These are phyloP conservation scores for Chenopodium album DNA, from an alignment of 148 eudicot genomes.

Conservation along the genomic window DNA sequence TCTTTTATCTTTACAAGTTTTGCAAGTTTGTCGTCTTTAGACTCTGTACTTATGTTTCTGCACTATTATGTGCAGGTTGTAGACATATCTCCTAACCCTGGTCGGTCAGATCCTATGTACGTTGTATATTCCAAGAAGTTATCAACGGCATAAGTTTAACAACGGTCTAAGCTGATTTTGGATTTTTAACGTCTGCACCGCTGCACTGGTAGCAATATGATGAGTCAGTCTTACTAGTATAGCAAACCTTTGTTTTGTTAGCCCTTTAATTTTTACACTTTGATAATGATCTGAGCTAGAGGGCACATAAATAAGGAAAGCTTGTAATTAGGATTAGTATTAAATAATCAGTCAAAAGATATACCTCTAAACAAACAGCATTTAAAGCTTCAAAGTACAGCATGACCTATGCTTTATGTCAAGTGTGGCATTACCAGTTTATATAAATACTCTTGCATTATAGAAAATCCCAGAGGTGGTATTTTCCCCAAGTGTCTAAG, in stretches of 20 bases:
- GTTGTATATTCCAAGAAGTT: conserved; percentile 70
- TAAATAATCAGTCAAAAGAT: conserved; percentile 6
- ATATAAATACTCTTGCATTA: conserved; percentile 17
- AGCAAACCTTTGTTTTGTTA: too few species aligned
- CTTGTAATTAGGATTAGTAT: conserved; percentile 2
- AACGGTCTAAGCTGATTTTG: not conserved
- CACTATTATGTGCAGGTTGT: conserved; percentile 55
- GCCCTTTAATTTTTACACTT: too few species aligned
- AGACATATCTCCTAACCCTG: conserved; percentile 93
- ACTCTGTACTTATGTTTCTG: not conserved
- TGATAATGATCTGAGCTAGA: too few species aligned
- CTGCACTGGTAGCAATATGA: too few species aligned
- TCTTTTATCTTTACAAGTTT: not conserved
- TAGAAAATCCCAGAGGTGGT: conserved; percentile 10
- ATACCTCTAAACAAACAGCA: not conserved
- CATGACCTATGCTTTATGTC: conserved; percentile 34
- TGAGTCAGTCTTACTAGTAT: too few species aligned
- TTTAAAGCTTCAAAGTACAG: conserved; percentile 14
- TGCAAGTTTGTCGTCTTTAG: not conserved
- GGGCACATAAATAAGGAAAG: not conserved
- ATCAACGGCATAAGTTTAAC: conserved; percentile 31
- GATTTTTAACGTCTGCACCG: not conserved
- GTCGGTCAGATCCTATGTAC: conserved; percentile 96
- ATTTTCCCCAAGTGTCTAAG: not conserved
- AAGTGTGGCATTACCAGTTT: conserved; percentile 11